phyloP scores from a whole-genome alignment of 78 protist species.

The Dictyostelium firmibasis region DNA sequence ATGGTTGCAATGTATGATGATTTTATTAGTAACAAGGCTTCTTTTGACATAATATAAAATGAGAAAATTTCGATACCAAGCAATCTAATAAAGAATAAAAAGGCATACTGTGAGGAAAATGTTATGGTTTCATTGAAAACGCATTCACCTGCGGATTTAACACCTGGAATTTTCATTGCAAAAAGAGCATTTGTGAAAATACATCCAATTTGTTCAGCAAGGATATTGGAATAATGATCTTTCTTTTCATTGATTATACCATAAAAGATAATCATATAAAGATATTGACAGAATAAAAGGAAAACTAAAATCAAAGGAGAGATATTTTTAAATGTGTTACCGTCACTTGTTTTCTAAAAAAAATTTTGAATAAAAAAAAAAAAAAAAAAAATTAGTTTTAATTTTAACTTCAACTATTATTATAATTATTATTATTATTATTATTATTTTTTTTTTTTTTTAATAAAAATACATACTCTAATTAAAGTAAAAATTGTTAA shows the following conservation, averaged over 20 bases:
- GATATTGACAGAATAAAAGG: not conserved
- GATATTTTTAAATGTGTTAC: not conserved
- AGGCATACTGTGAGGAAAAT: not conserved
- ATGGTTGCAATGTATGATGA: not conserved
- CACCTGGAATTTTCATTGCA: not conserved
- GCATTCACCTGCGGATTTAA: not conserved
- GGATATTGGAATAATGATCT: not conserved
- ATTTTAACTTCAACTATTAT: too few species aligned
- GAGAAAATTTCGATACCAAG: not conserved
- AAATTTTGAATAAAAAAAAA: not conserved
- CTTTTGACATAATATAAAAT: not conserved
- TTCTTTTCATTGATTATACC: not conserved
- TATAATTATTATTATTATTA: too few species aligned
- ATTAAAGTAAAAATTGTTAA: not conserved
- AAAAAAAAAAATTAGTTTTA: too few species aligned
- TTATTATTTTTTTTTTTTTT: not conserved
- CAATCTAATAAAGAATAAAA: not conserved
- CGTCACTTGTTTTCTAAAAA: not conserved
- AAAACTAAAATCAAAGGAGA: not conserved
- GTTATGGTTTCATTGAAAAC: not conserved
- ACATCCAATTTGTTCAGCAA: not conserved
- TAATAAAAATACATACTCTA: not conserved
- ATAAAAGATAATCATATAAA: not conserved
- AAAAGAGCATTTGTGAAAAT: not conserved
- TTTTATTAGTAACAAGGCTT: not conserved